phyloP scores from a whole-genome alignment of 1,284 basidiomycete species.

The Naganishia cerealis region DNA sequence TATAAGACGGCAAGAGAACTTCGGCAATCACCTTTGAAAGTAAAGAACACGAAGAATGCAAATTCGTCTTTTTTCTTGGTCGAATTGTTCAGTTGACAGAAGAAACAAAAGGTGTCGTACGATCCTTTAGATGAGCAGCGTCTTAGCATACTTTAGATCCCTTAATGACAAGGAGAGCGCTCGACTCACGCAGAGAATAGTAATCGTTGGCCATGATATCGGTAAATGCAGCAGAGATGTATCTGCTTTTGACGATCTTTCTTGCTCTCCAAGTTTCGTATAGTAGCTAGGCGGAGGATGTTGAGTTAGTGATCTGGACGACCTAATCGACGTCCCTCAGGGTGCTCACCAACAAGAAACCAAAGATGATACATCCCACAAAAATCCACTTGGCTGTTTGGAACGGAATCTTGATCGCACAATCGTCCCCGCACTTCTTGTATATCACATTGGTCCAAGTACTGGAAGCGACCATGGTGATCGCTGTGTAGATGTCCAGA shows the following conservation, averaged over 20 bases:
- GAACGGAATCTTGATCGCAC: conserved; percentile 86
- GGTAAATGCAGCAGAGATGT: conserved; percentile 95
- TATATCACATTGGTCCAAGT: conserved; percentile 90
- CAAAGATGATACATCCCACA: conserved; percentile 95
- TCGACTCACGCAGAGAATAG: conserved; percentile 76
- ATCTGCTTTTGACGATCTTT: conserved; percentile 87
- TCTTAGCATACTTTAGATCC: neutral
- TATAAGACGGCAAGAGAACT: neutral
- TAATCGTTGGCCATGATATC: conserved; percentile 96
- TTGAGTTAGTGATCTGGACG: neutral
- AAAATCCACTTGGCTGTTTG: conserved; percentile 91
- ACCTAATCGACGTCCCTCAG: conserved; percentile 32
- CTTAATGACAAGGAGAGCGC: neutral
- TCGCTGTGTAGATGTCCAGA: conserved; percentile 95
- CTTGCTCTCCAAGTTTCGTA: conserved; percentile 91
- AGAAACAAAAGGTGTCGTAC: conserved; percentile 97
- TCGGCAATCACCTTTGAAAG: conserved; percentile 80
- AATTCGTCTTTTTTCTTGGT: conserved; percentile 96
- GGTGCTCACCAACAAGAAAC: conserved; percentile 78
- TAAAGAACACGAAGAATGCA: conserved; percentile 98
- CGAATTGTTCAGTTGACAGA: conserved; percentile 90
- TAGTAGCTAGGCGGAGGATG: conserved; percentile 59
- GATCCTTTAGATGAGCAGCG: conserved; percentile 60
- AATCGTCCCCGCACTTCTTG: conserved; percentile 65
- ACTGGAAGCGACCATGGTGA: conserved; percentile 89